phyloP scores from a whole-genome alignment of 352 stramenopile genomes.

The Globisporangium solare region DNA sequence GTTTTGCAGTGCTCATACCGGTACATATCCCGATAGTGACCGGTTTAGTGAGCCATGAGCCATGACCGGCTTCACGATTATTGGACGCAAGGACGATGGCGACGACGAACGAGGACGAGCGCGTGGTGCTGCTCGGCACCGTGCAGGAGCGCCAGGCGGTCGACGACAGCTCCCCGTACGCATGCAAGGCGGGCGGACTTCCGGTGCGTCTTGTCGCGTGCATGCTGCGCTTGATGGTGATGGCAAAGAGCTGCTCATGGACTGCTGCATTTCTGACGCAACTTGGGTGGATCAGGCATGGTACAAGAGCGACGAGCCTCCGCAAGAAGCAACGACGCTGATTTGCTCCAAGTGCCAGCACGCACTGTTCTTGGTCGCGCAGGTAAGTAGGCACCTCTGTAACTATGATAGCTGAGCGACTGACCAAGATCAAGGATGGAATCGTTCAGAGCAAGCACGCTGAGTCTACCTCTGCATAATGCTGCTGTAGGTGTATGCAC shows the following conservation, averaged over 20 bases:
- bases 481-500: conserved; percentile 61
- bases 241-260: neutral
- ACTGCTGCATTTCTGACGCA: neutral
- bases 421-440: no score
- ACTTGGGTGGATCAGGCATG: conserved; percentile 31
- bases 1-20: conserved; percentile 1
- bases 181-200: conserved; percentile 76
- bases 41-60: neutral
- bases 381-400: conserved; percentile 37
- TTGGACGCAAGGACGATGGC: conserved; percentile 4
- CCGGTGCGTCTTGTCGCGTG: conserved; percentile 35
- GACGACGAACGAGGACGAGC: conserved; percentile 33
- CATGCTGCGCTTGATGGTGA: neutral
- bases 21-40: neutral
- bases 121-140: conserved; percentile 60
- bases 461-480: neutral
- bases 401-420: no score
- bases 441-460: no score
- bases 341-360: conserved; percentile 56
- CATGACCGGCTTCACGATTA: neutral
- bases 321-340: conserved; percentile 33
- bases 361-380: conserved; percentile 57
- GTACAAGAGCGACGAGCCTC: conserved; percentile 31
- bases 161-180: conserved; percentile 57
- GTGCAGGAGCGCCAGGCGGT: conserved; percentile 65